Percentiles rank a stretch among this genome's conserved stretches.
These are phyloP conservation scores for Saccharomyces kudriavzevii DNA, from an alignment of 805 yeast genomes.

Conservation along the genomic window DNA sequence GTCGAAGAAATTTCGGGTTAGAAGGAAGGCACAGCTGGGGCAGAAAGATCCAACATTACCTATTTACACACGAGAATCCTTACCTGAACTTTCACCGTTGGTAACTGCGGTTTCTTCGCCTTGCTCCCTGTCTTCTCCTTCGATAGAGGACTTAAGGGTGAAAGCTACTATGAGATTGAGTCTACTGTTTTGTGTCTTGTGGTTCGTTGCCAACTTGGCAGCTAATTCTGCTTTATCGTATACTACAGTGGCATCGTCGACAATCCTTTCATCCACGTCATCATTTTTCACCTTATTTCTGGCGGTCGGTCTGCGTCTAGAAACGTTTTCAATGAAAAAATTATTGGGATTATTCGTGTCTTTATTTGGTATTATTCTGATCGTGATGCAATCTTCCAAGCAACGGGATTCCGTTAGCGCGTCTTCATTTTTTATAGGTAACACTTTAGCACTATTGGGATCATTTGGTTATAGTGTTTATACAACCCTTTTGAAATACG, in stretches of 20 bases:
- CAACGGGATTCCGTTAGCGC: constrained; percentile 10
- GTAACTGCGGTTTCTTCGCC: background rate
- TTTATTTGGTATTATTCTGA: constrained; percentile 65
- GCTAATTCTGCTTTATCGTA: constrained; percentile 76
- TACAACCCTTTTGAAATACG: constrained; percentile 72
- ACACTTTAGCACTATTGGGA: constrained; percentile 65
- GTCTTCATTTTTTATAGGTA: constrained; percentile 45
- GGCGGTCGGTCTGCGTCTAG: constrained; percentile 63
- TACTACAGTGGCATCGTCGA: constrained; percentile 86
- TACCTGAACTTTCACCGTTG: background rate
- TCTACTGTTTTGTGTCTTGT: constrained; percentile 66
- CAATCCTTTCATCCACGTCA: constrained; percentile 83
- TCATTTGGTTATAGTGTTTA: constrained; percentile 83
- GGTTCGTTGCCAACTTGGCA: constrained; percentile 81
- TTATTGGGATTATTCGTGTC: constrained; percentile 58
- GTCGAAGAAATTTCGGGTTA: constrained; percentile 20
- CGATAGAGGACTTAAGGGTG: constrained; percentile 10
- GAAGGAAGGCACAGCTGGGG: constrained; percentile 12
- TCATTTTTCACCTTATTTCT: constrained; percentile 80
- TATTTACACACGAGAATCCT: background rate
- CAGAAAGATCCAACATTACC: constrained; percentile 1
- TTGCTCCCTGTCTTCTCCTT: constrained; percentile 12
- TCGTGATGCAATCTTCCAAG: constrained; percentile 38
- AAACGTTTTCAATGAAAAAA: constrained; percentile 53
- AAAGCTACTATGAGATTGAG: constrained; percentile 62